A percentile compares a stretch with the other conserved stretches of the same genome.
Evolutionary conservation across 2,329 filamentous ascomycete genomes (phyloP).

Genomic region (Geosmithia putterillii): DNA sequence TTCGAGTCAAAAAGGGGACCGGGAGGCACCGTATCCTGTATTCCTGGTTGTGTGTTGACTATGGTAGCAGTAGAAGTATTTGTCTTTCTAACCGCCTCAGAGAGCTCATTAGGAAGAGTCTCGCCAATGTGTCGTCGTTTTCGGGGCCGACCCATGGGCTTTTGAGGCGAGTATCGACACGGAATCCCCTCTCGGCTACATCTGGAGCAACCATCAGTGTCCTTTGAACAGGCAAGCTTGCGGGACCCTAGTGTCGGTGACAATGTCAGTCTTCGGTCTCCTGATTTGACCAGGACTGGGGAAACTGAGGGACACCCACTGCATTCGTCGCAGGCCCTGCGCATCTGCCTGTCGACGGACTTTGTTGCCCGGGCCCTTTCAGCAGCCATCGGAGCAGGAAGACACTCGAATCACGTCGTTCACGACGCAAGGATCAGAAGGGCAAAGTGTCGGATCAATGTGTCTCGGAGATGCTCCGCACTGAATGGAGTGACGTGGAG

Average conservation of each 20-base stretch:
- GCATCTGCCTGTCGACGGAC: conserved; percentile 26
- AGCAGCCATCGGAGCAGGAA: conserved; percentile 8
- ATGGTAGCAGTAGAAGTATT: not conserved
- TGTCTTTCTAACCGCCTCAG: not conserved
- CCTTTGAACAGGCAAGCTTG: conserved; percentile 55
- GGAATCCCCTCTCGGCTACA: conserved; percentile 43
- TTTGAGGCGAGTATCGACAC: conserved; percentile 53
- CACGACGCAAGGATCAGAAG: too few relatives aligned
- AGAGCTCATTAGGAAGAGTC: not conserved
- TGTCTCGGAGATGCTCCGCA: too few relatives aligned
- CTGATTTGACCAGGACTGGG: conserved; percentile 4
- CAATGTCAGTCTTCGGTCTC: conserved; percentile 12
- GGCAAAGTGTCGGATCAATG: too few relatives aligned
- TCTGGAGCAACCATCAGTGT: conserved; percentile 44
- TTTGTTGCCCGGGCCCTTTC: conserved; percentile 4
- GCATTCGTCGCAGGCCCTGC: conserved; percentile 55
- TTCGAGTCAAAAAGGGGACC: conserved; percentile 12
- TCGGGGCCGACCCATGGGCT: conserved; percentile 53
- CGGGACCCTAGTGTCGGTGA: conserved; percentile 33
- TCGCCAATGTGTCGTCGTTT: conserved; percentile 34
- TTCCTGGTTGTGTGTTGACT: not conserved
- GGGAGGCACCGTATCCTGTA: not conserved
- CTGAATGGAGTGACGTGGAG: too few relatives aligned
- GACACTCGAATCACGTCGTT: not conserved
- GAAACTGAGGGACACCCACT: conserved; percentile 30